A percentile compares a stretch with the other conserved stretches of the same genome.
These are phyloP conservation scores for Leccinum incarnatum DNA, from an alignment of 768 basidiomycete genomes.

Conservation along the genomic window DNA sequence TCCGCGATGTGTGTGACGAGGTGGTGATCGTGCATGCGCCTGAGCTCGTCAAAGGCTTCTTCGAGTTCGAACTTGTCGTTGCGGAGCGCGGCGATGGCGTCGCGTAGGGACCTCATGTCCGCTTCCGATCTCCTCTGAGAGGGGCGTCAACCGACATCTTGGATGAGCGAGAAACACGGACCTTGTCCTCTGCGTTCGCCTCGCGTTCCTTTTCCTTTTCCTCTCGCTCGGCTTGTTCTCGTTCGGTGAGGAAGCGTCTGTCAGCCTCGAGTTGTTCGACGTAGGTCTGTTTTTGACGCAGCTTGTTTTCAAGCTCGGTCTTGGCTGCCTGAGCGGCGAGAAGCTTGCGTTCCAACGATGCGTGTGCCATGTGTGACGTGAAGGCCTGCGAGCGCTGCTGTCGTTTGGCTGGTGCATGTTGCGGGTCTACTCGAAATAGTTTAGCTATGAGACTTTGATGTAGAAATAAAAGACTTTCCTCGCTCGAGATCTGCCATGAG, in stretches of 20 bases:
- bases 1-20: slow-evolving; percentile 51
- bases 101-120: slow-evolving; percentile 53
- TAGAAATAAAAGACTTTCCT: slow-evolving; percentile 35
- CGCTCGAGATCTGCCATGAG: slow-evolving; percentile 66
- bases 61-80: slow-evolving; percentile 62
- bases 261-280: slow-evolving; percentile 71
- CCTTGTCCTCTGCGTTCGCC: slow-evolving; percentile 58
- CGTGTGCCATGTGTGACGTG: slow-evolving; percentile 56
- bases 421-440: slow-evolving; percentile 46
- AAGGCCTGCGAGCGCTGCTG: slow-evolving; percentile 64
- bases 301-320: slow-evolving; percentile 62
- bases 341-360: slow-evolving; percentile 67
- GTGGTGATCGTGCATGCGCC: slow-evolving; percentile 48
- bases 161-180: slow-evolving; percentile 30
- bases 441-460: neutral
- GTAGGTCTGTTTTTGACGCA: slow-evolving; percentile 59
- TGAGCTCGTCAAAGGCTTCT: slow-evolving; percentile 50
- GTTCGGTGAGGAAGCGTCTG: slow-evolving; percentile 62
- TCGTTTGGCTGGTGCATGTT: slow-evolving; percentile 63
- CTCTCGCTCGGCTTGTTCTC: slow-evolving; percentile 65
- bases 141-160: neutral
- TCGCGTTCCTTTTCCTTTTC: slow-evolving; percentile 59
- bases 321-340: slow-evolving; percentile 58
- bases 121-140: slow-evolving; percentile 47
- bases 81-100: slow-evolving; percentile 45